Percentiles rank a stretch among this genome's conserved stretches.
These are phyloP conservation scores for Senna tora DNA, from an alignment of 306 rosid genomes.

Conservation along the genomic window DNA sequence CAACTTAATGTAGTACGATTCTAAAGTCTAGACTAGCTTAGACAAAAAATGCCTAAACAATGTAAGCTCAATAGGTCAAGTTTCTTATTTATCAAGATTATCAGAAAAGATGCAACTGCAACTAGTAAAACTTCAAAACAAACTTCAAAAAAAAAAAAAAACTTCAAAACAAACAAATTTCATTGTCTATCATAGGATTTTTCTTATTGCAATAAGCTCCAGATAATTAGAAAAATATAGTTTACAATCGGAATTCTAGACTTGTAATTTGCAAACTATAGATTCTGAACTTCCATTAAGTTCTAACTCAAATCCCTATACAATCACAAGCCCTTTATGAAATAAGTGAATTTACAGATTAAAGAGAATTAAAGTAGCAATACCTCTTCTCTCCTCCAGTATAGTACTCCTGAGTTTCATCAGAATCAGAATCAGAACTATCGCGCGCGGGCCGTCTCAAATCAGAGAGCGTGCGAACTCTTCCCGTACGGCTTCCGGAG, in stretches of 20 bases:
- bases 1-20: background rate
- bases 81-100: background rate
- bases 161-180: background rate
- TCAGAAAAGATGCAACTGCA: background rate
- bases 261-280: too few species aligned
- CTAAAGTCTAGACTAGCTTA: background rate
- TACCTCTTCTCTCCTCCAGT: constrained; percentile 95
- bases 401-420: constrained; percentile 78
- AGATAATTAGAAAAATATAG: too few species aligned
- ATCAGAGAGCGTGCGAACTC: constrained; percentile 81
- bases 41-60: background rate
- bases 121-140: background rate
- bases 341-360: background rate
- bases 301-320: background rate
- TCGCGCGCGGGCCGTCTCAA: constrained; percentile 55
- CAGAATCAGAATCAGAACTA: constrained; percentile 67
- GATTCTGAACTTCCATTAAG: background rate
- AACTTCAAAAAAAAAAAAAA: too few species aligned
- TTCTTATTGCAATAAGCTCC: too few species aligned
- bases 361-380: background rate
- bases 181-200: too few species aligned
- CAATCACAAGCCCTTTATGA: constrained; percentile 1
- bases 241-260: too few species aligned
- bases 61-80: background rate
- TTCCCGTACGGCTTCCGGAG: constrained; percentile 54